These are phyloP conservation scores for Neopestalotiopsis sp. DNA, from an alignment of 2,329 filamentous ascomycete genomes.

Conservation along the genomic window DNA sequence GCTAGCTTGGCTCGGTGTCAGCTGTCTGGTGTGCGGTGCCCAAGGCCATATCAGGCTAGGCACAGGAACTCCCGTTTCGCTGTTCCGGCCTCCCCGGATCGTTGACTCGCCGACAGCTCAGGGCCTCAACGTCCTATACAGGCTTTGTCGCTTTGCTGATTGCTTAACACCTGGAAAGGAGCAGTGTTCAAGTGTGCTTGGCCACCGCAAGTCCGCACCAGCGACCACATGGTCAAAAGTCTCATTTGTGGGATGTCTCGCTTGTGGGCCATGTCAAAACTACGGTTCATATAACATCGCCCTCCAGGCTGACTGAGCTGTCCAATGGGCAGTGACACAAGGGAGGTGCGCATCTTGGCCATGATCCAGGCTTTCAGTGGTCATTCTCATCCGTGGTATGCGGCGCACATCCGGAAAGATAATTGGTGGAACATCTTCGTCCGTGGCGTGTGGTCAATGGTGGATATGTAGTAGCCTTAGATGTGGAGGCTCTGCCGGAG, in stretches of 20 bases:
- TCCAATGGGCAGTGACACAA: background rate
- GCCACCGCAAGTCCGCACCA: background rate
- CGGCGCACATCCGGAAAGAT: background rate
- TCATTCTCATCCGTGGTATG: background rate
- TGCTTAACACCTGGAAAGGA: background rate
- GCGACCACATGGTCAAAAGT: background rate
- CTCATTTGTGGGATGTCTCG: background rate
- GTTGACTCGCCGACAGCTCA: background rate
- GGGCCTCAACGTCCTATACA: background rate
- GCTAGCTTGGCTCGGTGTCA: background rate
- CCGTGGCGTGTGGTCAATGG: background rate
- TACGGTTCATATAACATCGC: background rate
- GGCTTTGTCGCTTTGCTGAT: background rate
- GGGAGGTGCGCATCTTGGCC: background rate
- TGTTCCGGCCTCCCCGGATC: background rate
- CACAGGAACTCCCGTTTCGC: background rate
- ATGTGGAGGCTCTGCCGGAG: constrained; percentile 1
- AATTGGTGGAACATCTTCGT: background rate
- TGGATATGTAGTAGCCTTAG: constrained; percentile 1
- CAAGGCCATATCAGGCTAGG: background rate
- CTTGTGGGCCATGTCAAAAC: background rate
- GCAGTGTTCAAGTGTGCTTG: background rate
- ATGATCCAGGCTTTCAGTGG: background rate
- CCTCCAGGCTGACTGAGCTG: background rate
- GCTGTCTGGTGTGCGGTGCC: background rate